Base-by-base conservation (phyloP, 345 rosid species). In the Hibiscus trionum region DNA sequence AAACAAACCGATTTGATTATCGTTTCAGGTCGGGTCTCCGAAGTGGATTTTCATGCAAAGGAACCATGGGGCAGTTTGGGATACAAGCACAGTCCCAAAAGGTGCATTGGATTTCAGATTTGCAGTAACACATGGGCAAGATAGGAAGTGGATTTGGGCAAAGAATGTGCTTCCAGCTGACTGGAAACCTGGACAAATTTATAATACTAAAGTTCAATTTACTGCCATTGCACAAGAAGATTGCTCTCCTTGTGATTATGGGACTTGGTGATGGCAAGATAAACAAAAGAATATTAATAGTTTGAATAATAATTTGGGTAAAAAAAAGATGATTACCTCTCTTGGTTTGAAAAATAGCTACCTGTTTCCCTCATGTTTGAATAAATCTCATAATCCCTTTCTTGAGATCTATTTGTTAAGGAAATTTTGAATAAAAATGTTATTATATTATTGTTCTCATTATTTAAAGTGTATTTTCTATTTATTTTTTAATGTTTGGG, bases 1-100 rank as follows among this genome's bases (percentile, higher is more conserved):
- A 39, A 39, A 39, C 11, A 39, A 39, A 8, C 44, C 11, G 47
- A 42, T 42, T 42, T 42, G 11, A 42, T 42, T 42, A 42, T 44
- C 47, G 14, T 10, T 44, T 44, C 47, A 44, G 47, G 47, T 11
- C 12, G 47, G 80, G 29, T 86, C 93, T 2, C 81, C 96, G 2
- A 82, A 72, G 11, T 91, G 99, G 99, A 74, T 79, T n/a, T 92
- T 64, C 84, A 75, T 90, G 92, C 87, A 80, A 79, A 75, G 91
- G 73, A 88, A 82, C 74, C 27, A 83, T 12, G 99, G 97, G 4
- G 97, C 99, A 0, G 89, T 95, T 1, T 91, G 97, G 97, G 81
- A 77, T 71, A 84, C 97, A 1, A 83, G 83, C 58, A 79, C 86
- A 60, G 93, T 86, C 12, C 97, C 99, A 2, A 77, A 73, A 0